These are phyloP conservation scores for Colletotrichum nymphaeae DNA, from an alignment of 2,329 filamentous ascomycete genomes.

Conservation along the genomic window DNA sequence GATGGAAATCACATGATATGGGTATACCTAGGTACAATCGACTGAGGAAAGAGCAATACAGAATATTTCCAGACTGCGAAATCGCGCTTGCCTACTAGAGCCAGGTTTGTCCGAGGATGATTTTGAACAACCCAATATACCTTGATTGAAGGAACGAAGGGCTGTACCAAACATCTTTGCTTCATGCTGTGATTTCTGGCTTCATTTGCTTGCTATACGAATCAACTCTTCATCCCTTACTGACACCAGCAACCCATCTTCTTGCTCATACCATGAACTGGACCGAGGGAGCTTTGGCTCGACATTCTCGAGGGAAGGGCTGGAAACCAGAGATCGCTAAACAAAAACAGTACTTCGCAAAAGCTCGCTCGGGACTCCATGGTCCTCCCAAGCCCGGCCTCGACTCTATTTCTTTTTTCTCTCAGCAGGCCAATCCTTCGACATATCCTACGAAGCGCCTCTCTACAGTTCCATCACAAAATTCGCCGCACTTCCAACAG, in stretches of 20 bases:
- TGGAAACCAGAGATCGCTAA: slow-evolving; percentile 47
- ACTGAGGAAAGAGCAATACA: neutral
- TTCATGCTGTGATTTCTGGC: neutral
- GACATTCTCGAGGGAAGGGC: slow-evolving; percentile 47
- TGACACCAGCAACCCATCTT: too few species aligned
- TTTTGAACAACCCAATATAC: neutral
- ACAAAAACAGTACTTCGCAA: slow-evolving; percentile 53
- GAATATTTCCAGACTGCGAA: neutral
- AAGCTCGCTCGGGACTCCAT: slow-evolving; percentile 37
- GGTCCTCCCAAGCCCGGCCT: neutral
- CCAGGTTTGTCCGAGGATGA: neutral
- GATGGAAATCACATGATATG: slow-evolving; percentile 4
- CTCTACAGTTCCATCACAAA: neutral
- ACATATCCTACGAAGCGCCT: neutral
- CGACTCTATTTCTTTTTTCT: slow-evolving; percentile 41
- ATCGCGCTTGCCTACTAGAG: neutral
- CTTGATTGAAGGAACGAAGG: neutral
- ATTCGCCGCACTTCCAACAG: slow-evolving; percentile 21
- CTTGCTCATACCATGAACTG: slow-evolving; percentile 52
- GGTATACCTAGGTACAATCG: neutral
- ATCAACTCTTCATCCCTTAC: neutral
- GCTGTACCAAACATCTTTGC: neutral
- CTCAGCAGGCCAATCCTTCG: slow-evolving; percentile 7
- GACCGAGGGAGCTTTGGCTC: slow-evolving; percentile 51
- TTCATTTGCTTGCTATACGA: neutral